These are phyloP conservation scores for Termitomyces sp. DNA, from an alignment of 768 basidiomycete genomes.

Conservation along the genomic window DNA sequence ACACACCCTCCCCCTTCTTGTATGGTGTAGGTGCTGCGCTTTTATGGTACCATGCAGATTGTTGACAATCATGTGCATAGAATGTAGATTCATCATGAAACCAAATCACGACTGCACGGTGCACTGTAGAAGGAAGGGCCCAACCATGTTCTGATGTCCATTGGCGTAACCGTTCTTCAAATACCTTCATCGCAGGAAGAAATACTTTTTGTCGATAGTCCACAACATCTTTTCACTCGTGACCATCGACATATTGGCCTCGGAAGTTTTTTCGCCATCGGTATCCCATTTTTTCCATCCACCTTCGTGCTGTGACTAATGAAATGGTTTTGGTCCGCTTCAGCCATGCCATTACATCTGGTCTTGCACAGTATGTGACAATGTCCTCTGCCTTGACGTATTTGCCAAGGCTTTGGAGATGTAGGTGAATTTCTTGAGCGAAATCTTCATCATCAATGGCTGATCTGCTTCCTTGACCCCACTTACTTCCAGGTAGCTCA, in stretches of 20 bases:
- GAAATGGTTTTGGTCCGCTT: conserved; percentile 7
- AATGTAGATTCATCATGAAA: conserved; percentile 21
- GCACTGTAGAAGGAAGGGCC: background rate
- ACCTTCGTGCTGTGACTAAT: conserved; percentile 19
- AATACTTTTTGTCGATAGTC: conserved; percentile 21
- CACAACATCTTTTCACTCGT: conserved; percentile 25
- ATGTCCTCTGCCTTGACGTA: conserved; percentile 17
- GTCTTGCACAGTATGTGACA: too few relatives aligned
- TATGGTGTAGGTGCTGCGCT: conserved; percentile 16
- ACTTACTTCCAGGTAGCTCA: background rate
- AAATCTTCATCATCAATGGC: conserved; percentile 13
- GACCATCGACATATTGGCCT: conserved; percentile 26
- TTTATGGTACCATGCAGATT: conserved; percentile 20
- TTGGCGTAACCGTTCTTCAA: background rate
- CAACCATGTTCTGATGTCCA: conserved; percentile 13
- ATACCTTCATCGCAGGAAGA: conserved; percentile 11
- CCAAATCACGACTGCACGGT: conserved; percentile 1
- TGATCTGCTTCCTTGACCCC: background rate
- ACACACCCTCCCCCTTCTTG: conserved; percentile 27
- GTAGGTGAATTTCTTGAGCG: conserved; percentile 7
- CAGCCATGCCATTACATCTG: background rate
- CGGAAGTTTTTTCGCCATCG: conserved; percentile 13
- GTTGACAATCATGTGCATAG: conserved; percentile 26
- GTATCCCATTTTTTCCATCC: conserved; percentile 19
- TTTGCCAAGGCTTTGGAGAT: conserved; percentile 19